Conservation (phyloP, 192 early-diverging fungal species). For the Podila minutissima region DNA sequence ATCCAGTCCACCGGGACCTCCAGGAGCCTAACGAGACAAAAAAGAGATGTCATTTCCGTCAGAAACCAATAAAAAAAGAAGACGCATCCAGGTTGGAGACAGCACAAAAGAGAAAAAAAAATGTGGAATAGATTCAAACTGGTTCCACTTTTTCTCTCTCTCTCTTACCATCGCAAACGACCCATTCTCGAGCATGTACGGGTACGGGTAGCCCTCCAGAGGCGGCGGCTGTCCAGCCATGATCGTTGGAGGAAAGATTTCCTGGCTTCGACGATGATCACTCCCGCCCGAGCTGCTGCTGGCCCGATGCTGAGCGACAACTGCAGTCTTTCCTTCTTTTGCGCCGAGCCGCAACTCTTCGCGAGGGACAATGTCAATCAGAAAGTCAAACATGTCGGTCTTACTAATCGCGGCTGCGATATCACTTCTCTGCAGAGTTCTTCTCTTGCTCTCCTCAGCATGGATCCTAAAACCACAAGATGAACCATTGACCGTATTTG, state of each 20-base stretch:
- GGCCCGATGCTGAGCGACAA: not conserved
- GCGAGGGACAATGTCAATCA: slow-evolving; percentile 97
- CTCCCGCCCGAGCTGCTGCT: not conserved
- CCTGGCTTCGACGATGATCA: slow-evolving; percentile 40
- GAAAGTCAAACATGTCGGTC: slow-evolving; percentile 96
- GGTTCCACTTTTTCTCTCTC: not conserved
- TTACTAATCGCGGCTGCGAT: slow-evolving; percentile 88
- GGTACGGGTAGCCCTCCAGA: slow-evolving; percentile 41
- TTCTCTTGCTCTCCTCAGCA: slow-evolving; percentile 95
- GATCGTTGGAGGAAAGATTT: slow-evolving; percentile 13
- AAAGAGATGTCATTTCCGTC: not conserved
- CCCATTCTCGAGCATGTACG: slow-evolving; percentile 32
- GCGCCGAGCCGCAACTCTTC: slow-evolving; percentile 66
- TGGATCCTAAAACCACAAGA: slow-evolving; percentile 70
- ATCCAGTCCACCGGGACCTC: slow-evolving; percentile 15
- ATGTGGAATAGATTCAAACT: not conserved
- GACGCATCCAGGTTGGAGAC: not conserved
- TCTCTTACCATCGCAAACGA: slow-evolving; percentile 31
- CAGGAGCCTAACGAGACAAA: slow-evolving; percentile 5
- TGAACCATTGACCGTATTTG: not conserved
- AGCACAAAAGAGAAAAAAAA: not conserved
- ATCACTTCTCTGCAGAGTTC: slow-evolving; percentile 93
- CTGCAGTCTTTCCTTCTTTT: slow-evolving; percentile 19
- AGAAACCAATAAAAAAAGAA: slow-evolving; percentile 1
- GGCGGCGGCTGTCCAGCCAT: slow-evolving; percentile 4